These are phyloP conservation scores for Tephrocybe sp. DNA, from an alignment of 768 basidiomycete genomes.

Conservation along the genomic window DNA sequence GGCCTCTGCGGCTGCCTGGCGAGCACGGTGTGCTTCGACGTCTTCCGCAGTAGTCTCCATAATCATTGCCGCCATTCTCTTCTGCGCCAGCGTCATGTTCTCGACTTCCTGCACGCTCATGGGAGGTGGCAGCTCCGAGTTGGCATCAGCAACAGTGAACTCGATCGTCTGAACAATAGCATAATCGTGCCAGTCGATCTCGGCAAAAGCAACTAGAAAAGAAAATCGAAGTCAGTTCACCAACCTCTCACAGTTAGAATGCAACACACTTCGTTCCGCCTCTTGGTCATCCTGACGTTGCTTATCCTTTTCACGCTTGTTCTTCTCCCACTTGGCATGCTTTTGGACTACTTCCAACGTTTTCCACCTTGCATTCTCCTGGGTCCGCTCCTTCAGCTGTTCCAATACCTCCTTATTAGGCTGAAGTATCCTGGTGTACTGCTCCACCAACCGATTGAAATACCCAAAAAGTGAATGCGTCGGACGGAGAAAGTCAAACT, in stretches of 20 bases:
- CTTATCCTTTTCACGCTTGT: slow-evolving; percentile 82
- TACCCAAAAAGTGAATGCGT: slow-evolving; percentile 95
- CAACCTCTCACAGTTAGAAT: slow-evolving; percentile 5
- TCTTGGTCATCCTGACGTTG: slow-evolving; percentile 89
- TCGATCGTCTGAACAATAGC: slow-evolving; percentile 98
- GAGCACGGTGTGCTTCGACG: slow-evolving; percentile 77
- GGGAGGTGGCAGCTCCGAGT: slow-evolving; percentile 91
- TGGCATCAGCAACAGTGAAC: slow-evolving; percentile 90
- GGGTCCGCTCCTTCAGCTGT: slow-evolving; percentile 62
- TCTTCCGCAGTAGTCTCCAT: slow-evolving; percentile 94
- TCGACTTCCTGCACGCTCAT: slow-evolving; percentile 95
- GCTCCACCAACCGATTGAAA: slow-evolving; percentile 96
- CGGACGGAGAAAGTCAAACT: slow-evolving; percentile 96
- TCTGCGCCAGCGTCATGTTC: slow-evolving; percentile 95
- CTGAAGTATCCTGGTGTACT: slow-evolving; percentile 88
- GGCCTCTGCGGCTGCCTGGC: slow-evolving; percentile 83
- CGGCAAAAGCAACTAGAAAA: slow-evolving; percentile 79
- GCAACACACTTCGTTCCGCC: slow-evolving; percentile 78
- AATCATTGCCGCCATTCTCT: slow-evolving; percentile 97
- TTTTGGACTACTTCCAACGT: slow-evolving; percentile 73
- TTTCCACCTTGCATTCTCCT: slow-evolving; percentile 72
- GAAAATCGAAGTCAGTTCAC: slow-evolving; percentile 8
- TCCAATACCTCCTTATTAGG: slow-evolving; percentile 77
- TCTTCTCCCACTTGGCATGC: slow-evolving; percentile 88
- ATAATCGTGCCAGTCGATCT: slow-evolving; percentile 99